phyloP scores from a whole-genome alignment of 2,329 filamentous ascomycete species.

The Neonectria sp. region DNA sequence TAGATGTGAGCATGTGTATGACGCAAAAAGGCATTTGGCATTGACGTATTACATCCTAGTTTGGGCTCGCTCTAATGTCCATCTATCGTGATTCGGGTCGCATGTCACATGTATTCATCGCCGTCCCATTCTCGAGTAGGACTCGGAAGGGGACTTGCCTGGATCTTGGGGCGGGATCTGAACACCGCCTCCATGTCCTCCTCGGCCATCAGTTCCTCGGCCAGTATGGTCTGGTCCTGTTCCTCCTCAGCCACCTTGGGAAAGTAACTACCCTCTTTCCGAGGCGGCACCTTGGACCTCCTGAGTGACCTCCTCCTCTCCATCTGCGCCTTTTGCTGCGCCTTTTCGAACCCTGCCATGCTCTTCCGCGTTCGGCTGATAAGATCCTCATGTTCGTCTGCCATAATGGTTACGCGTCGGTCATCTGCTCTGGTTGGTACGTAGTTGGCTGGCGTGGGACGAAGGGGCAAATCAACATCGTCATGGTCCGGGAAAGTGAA shows the following conservation, averaged over 20 bases:
- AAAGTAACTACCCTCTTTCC: slow-evolving; percentile 63
- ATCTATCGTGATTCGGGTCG: slow-evolving; percentile 35
- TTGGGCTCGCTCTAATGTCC: background rate
- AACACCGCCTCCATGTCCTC: slow-evolving; percentile 90
- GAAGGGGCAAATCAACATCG: slow-evolving; percentile 45
- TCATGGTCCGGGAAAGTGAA: slow-evolving; percentile 51
- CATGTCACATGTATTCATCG: slow-evolving; percentile 45
- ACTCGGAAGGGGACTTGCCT: slow-evolving; percentile 77
- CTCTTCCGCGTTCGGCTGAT: slow-evolving; percentile 71
- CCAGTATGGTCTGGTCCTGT: slow-evolving; percentile 64
- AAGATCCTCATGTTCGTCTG: slow-evolving; percentile 63
- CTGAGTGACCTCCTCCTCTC: slow-evolving; percentile 68
- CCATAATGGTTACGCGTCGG: slow-evolving; percentile 32
- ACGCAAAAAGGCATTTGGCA: slow-evolving; percentile 23
- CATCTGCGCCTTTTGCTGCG: slow-evolving; percentile 72
- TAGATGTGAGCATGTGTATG: slow-evolving; percentile 45
- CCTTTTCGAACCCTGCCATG: slow-evolving; percentile 75
- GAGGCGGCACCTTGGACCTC: slow-evolving; percentile 58
- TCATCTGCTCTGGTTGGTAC: slow-evolving; percentile 30
- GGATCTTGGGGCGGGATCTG: slow-evolving; percentile 85
- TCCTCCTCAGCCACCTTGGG: slow-evolving; percentile 64
- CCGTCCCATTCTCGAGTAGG: slow-evolving; percentile 58
- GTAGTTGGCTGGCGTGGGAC: slow-evolving; percentile 29
- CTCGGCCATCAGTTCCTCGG: slow-evolving; percentile 78
- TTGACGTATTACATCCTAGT: slow-evolving; percentile 8